A percentile compares a stretch with the other conserved stretches of the same genome.
Conservation (phyloP, 2,329 filamentous ascomycete genomes). For the Microcyclospora tardicrescens region DNA sequence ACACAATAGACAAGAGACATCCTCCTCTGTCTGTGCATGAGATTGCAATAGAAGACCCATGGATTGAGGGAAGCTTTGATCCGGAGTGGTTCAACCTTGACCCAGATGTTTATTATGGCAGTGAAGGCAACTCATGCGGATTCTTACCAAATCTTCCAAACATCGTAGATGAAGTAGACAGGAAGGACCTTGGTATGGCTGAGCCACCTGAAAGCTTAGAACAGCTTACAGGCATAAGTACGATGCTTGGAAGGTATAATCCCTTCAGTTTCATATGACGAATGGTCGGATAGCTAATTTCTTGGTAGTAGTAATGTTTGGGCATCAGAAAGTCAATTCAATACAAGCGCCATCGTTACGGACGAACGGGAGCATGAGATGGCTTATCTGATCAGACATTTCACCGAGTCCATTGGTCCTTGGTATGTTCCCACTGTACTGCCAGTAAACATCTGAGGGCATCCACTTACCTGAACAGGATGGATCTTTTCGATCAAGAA, state of each 20-base stretch:
- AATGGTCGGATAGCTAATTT: too few species aligned
- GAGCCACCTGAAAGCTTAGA: not conserved
- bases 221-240: slow-evolving; percentile 2
- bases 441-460: too few species aligned
- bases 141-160: slow-evolving; percentile 20
- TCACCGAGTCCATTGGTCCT: slow-evolving; percentile 45
- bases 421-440: slow-evolving; percentile 27
- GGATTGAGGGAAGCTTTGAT: slow-evolving; percentile 15
- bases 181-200: slow-evolving; percentile 7
- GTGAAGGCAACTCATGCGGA: slow-evolving; percentile 19
- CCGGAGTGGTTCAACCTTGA: slow-evolving; percentile 21
- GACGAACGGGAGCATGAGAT: slow-evolving; percentile 39
- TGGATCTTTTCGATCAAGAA: slow-evolving; percentile 43
- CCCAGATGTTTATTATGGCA: slow-evolving; percentile 17
- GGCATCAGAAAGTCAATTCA: slow-evolving; percentile 18
- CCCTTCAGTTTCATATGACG: too few species aligned
- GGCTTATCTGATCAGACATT: slow-evolving; percentile 47
- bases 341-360: slow-evolving; percentile 22
- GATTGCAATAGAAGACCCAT: slow-evolving; percentile 8
- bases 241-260: too few species aligned
- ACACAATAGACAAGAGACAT: too few species aligned
- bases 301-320: slow-evolving; percentile 13
- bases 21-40: too few species aligned
- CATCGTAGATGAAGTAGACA: slow-evolving; percentile 22
- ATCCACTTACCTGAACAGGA: slow-evolving; percentile 15